phyloP scores from a whole-genome alignment of 2,329 filamentous ascomycete species.

The Dactylellina drechsleri region DNA sequence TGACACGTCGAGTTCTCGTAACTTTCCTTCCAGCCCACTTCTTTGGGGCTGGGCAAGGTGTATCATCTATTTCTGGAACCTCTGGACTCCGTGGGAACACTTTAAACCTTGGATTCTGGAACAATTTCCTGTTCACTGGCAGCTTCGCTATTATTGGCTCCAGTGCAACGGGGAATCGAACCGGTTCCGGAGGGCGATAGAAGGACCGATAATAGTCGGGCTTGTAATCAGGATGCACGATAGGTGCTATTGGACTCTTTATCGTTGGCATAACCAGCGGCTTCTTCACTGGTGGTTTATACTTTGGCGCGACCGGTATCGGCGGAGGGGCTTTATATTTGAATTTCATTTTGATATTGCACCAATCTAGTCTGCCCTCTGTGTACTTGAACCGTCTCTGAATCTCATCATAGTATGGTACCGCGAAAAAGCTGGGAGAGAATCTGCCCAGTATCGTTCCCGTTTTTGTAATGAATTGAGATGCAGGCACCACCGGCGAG shows the following conservation, averaged over 20 bases:
- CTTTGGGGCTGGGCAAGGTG: constrained; percentile 36
- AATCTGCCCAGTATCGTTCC: constrained; percentile 22
- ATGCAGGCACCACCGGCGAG: constrained; percentile 20
- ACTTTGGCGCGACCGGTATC: constrained; percentile 17
- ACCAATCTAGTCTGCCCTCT: constrained; percentile 29
- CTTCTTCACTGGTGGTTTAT: constrained; percentile 15
- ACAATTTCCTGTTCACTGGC: constrained; percentile 1
- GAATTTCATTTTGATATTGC: constrained; percentile 33
- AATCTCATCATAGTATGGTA: constrained; percentile 31
- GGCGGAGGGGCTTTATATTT: constrained; percentile 25
- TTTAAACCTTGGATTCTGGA: constrained; percentile 25
- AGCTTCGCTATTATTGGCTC: constrained; percentile 2
- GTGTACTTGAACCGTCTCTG: constrained; percentile 33
- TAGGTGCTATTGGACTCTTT: constrained; percentile 1
- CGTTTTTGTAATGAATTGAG: constrained; percentile 25
- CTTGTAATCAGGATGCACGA: constrained; percentile 21
- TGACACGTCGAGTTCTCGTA: constrained; percentile 10
- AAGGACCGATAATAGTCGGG: not conserved
- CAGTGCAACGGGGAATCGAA: constrained; percentile 7
- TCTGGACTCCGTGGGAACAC: constrained; percentile 16
- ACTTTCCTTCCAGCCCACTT: constrained; percentile 12
- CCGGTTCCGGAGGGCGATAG: not conserved
- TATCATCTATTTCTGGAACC: constrained; percentile 9
- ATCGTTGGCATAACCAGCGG: constrained; percentile 37
- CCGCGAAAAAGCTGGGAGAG: constrained; percentile 19